Evolutionary conservation across 495 filamentous ascomycete species (phyloP), one percentile per base, ranked within the genome.

Genomic region (Aspergillus diversus): DNA sequence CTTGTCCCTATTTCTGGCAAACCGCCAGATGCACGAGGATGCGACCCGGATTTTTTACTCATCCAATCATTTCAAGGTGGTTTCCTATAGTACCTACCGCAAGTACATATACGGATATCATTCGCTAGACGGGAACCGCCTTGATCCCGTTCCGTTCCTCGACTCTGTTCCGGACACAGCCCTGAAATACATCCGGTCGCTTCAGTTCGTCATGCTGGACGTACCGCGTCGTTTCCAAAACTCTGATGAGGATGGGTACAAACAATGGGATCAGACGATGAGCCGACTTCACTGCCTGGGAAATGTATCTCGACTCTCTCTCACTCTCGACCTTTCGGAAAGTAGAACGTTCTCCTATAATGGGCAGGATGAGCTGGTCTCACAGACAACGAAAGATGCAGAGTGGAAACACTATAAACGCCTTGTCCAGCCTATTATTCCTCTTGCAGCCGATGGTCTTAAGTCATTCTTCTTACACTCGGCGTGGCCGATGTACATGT

Each of bases 31-130:
- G 51, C 27, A 34, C 32, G 21, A 33, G 3, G 51, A 32, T 32
- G 51, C 51, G 34, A 54, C 51, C 27, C 51, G 51, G 27, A 33
- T 54, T 3, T 54, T 54, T 32, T 54, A 54, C 51, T 54, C 51
- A 7, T 12, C 13, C 51, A 54, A 54, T 12, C 51, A 54, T 34
- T 54, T 54, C 27, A 33, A 54, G 13, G 16, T 54, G 3, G 11
- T 33, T 12, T 32, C 15, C 11, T 54, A 54, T 34, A 12, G 51
- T 4, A 7, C 27, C 32, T 12, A 32, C 32, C 16, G 11, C 47
- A n/a, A 50, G 9, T 17, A 50, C 16, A 50, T 50, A 8, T 16
- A 50, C 47, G 21, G 21, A 27, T 27, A 27, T 27, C 21, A 27
- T 27, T 27, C 21, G 21, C 21, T 27, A 27, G 21, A 27, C 21